These are phyloP conservation scores for Starmerella vitae DNA, from an alignment of 805 yeast species.

Conservation along the genomic window DNA sequence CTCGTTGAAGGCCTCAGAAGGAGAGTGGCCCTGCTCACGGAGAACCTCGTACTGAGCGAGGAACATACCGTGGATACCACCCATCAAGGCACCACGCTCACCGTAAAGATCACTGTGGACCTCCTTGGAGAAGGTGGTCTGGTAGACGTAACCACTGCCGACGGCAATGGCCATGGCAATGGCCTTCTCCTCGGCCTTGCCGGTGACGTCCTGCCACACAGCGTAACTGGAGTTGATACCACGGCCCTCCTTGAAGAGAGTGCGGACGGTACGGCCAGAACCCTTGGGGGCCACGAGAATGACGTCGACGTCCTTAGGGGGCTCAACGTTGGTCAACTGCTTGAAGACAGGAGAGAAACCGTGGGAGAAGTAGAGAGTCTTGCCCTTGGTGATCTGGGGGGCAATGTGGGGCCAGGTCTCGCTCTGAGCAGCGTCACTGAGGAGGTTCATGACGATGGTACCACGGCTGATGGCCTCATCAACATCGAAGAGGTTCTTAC, in stretches of 20 bases:
- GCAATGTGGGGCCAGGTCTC: constrained; percentile 85
- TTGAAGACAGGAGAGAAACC: constrained; percentile 99
- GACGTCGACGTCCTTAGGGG: constrained; percentile 90
- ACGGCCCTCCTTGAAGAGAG: constrained; percentile 99
- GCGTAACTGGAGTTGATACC: constrained; percentile 99
- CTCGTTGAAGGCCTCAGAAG: constrained; percentile 99
- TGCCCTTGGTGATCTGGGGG: constrained; percentile 90
- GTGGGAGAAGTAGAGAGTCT: constrained; percentile 97
- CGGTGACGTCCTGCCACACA: constrained; percentile 98
- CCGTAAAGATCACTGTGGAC: constrained; percentile 98
- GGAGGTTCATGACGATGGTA: constrained; percentile 91
- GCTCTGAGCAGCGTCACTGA: constrained; percentile 98
- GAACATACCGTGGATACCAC: constrained; percentile 99
- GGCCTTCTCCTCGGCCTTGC: constrained; percentile 98
- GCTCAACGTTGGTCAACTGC: constrained; percentile 89
- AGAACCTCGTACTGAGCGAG: constrained; percentile 98
- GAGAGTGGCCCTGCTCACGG: constrained; percentile 99
- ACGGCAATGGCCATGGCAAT: constrained; percentile 97
- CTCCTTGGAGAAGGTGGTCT: constrained; percentile 98
- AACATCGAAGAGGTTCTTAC: constrained; percentile 92
- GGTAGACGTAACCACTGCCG: constrained; percentile 99
- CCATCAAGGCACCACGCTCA: constrained; percentile 99
- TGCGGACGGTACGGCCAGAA: constrained; percentile 99
- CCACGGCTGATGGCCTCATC: constrained; percentile 86
- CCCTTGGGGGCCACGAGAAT: constrained; percentile 99